phyloP scores from a whole-genome alignment of 2,329 filamentous ascomycete genomes.

The Sodiomyces alkalinus region DNA sequence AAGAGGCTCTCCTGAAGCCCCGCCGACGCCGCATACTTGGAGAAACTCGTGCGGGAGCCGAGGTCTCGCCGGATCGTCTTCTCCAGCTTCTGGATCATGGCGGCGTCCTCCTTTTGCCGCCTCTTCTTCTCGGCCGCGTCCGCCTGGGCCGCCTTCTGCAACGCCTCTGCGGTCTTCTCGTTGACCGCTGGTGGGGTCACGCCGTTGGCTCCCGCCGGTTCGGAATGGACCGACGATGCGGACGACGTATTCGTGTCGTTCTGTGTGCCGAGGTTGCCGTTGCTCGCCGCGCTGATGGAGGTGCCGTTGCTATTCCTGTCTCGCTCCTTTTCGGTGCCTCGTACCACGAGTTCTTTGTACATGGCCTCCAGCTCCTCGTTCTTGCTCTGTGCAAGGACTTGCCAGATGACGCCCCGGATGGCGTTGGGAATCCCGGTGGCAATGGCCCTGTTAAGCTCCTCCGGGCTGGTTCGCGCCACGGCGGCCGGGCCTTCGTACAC shows the following conservation, averaged over 20 bases:
- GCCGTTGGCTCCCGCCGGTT: slow-evolving; percentile 47
- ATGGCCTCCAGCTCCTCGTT: slow-evolving; percentile 75
- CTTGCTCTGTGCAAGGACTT: slow-evolving; percentile 90
- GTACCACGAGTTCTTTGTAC: slow-evolving; percentile 68
- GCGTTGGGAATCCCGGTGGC: slow-evolving; percentile 86
- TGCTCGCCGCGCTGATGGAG: slow-evolving; percentile 34
- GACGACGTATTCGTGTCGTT: slow-evolving; percentile 62
- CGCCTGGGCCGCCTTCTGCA: slow-evolving; percentile 48
- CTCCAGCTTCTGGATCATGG: slow-evolving; percentile 65
- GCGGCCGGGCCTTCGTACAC: slow-evolving; percentile 89
- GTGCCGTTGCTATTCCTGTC: slow-evolving; percentile 42
- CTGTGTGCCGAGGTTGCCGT: slow-evolving; percentile 39
- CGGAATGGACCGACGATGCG: slow-evolving; percentile 72
- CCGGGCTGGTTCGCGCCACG: slow-evolving; percentile 72
- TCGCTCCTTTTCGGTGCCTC: slow-evolving; percentile 70
- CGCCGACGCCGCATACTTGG: slow-evolving; percentile 83
- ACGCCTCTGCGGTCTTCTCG: slow-evolving; percentile 48
- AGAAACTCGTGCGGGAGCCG: slow-evolving; percentile 86
- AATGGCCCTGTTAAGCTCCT: slow-evolving; percentile 82
- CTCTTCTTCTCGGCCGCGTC: slow-evolving; percentile 55
- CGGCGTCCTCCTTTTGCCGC: slow-evolving; percentile 64
- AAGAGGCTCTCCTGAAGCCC: slow-evolving; percentile 89
- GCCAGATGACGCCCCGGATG: slow-evolving; percentile 97
- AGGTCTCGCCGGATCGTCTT: slow-evolving; percentile 84
- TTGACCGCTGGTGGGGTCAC: slow-evolving; percentile 40